Evolutionary conservation across 2,329 filamentous ascomycete species (phyloP), one percentile per base, ranked within the genome.

Genomic region (Dendrostoma leiphaemia): DNA sequence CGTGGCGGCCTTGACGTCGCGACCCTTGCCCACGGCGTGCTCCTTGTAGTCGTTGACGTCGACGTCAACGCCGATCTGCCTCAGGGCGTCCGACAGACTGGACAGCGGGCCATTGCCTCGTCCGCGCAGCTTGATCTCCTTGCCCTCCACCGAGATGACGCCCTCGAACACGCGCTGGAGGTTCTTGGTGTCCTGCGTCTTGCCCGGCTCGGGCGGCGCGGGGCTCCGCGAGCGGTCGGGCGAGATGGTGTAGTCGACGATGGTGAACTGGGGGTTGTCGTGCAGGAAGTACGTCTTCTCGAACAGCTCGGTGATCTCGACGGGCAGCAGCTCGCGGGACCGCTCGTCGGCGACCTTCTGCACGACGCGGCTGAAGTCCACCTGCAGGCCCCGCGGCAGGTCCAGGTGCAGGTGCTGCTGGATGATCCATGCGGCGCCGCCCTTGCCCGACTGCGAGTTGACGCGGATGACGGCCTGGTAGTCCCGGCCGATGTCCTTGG

Each of bases 391-490:
- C 59, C 94, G 90, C 15, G 94, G 94, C 48, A 97, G 83, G 70
- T 97, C 94, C 65, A 97, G 88, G 66, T 94, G 84, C 59, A 97
- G 84, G 65, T 91, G 88, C 63, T 89, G 87, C 68, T 92, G 86
- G 68, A 97, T 92, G 67, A 97, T 89, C 90, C 90, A 97, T 48
- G 93, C 92, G 57, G 90, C 87, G 63, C 94, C 94, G 58, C 93
- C 93, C 76, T 99, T 97, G 61, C 93, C 93, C 64, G 85, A 90
- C 71, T 97, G 93, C 17, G 90, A 96, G 78, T 97, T 99, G 81
- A 97, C 93, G 57, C 93, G 89, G 68, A 97, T 97, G 67, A 97
- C 89, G 56, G 93, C 93, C 74, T 97, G 92, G 81, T 97, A 97
- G n/a, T 87, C 97, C 54, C 93, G 86, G 48, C 93, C 93, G 60